phyloP scores from a whole-genome alignment of 2,329 filamentous ascomycete species.

The Claviceps pazoutovae region DNA sequence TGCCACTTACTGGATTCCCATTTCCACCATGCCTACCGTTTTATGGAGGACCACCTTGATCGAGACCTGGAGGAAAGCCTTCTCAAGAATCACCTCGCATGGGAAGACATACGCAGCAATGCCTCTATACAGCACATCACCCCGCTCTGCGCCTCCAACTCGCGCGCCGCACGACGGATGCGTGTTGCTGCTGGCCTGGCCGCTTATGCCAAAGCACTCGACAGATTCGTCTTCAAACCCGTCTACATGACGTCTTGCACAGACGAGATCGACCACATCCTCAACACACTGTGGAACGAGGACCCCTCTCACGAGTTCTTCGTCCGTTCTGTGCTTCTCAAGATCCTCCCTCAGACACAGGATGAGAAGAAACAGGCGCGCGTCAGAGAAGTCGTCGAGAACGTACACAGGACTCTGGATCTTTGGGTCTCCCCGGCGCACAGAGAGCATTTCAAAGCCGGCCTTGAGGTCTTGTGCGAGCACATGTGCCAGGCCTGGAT shows the following conservation, averaged over 20 bases:
- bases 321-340: neutral
- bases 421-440: neutral
- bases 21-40: neutral
- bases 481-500: neutral
- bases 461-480: neutral
- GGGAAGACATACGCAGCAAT: neutral
- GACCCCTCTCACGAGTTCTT: neutral
- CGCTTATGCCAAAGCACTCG: neutral
- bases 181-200: neutral
- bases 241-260: neutral
- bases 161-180: neutral
- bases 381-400: neutral
- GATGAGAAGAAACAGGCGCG: neutral
- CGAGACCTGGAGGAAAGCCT: neutral
- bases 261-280: neutral
- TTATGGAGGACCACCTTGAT: neutral
- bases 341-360: neutral
- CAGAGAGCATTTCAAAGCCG: neutral
- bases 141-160: neutral
- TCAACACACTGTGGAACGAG: neutral
- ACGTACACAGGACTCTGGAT: neutral
- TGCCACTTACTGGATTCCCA: neutral
- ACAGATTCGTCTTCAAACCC: neutral
- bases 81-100: neutral
- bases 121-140: neutral